phyloP scores from a whole-genome alignment of 371 early-diverging fungal genomes.

The Mortierella sp. region DNA sequence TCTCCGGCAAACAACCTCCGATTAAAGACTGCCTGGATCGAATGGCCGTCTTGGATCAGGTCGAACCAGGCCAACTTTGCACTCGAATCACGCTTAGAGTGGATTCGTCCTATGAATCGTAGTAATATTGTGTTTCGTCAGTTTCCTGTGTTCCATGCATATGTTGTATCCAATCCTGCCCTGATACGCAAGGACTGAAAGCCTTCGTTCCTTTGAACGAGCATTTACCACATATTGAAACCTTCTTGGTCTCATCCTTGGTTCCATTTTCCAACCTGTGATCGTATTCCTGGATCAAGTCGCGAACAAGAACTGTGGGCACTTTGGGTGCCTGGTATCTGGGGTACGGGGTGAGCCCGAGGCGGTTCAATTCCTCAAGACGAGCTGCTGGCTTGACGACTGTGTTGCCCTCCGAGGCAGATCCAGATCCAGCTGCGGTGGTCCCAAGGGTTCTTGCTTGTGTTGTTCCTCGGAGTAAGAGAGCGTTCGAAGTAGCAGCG shows the following conservation, averaged over 20 bases:
- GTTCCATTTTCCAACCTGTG: conserved; percentile 30
- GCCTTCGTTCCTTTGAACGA: background rate
- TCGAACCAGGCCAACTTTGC: conserved; percentile 82
- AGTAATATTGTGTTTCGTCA: background rate
- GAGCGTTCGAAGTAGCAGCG: background rate
- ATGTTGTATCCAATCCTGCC: background rate
- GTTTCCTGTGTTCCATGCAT: background rate
- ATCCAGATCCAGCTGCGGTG: background rate
- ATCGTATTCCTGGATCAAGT: conserved; percentile 32
- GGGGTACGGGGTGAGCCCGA: conserved; percentile 40
- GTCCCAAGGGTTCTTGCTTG: background rate
- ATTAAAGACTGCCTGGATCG: conserved; percentile 79
- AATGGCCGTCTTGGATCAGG: conserved; percentile 72
- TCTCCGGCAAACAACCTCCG: conserved; percentile 62
- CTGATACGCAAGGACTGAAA: background rate
- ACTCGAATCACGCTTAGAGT: conserved; percentile 78
- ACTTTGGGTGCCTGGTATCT: conserved; percentile 37
- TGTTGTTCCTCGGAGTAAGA: background rate
- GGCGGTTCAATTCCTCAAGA: conserved; percentile 33
- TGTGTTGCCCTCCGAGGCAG: conserved; percentile 5
- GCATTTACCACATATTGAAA: conserved; percentile 33
- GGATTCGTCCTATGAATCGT: conserved; percentile 69
- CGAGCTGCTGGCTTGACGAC: conserved; percentile 28
- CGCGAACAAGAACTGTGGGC: conserved; percentile 23
- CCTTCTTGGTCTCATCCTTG: conserved; percentile 34